These are phyloP conservation scores for Sindora glabra DNA, from an alignment of 306 rosid species.

Conservation along the genomic window DNA sequence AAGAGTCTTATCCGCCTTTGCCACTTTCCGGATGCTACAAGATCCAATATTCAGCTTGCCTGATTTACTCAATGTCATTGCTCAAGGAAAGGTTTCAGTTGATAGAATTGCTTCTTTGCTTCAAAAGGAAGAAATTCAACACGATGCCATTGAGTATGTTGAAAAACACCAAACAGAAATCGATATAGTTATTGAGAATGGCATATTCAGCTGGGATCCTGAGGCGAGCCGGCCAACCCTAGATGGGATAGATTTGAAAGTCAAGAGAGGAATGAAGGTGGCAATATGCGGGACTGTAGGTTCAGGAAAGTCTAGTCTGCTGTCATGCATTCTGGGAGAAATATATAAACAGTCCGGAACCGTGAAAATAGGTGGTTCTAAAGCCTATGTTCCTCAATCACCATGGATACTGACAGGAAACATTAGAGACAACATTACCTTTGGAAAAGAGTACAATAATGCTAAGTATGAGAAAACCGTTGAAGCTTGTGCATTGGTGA, in stretches of 20 bases:
- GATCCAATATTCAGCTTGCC: constrained; percentile 87
- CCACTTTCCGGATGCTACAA: constrained; percentile 87
- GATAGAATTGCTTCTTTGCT: constrained; percentile 77
- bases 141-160: constrained; percentile 50
- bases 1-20: constrained; percentile 79
- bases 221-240: constrained; percentile 51
- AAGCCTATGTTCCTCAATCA: constrained; percentile 89
- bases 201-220: constrained; percentile 82
- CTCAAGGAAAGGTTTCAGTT: constrained; percentile 87
- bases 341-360: constrained; percentile 63
- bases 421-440: constrained; percentile 71
- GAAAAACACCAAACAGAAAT: constrained; percentile 49
- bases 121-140: constrained; percentile 71
- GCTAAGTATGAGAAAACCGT: constrained; percentile 56
- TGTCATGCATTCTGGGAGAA: constrained; percentile 71
- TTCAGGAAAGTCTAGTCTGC: constrained; percentile 84
- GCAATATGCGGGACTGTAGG: constrained; percentile 96
- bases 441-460: constrained; percentile 55
- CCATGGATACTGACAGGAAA: constrained; percentile 94
- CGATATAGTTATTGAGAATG: constrained; percentile 52
- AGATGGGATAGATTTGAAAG: constrained; percentile 53
- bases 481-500: constrained; percentile 78
- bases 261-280: constrained; percentile 90
- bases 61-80: constrained; percentile 70
- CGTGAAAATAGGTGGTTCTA: constrained; percentile 78